phyloP scores from a whole-genome alignment of 805 yeast species.

The Hanseniaspora meyeri region DNA sequence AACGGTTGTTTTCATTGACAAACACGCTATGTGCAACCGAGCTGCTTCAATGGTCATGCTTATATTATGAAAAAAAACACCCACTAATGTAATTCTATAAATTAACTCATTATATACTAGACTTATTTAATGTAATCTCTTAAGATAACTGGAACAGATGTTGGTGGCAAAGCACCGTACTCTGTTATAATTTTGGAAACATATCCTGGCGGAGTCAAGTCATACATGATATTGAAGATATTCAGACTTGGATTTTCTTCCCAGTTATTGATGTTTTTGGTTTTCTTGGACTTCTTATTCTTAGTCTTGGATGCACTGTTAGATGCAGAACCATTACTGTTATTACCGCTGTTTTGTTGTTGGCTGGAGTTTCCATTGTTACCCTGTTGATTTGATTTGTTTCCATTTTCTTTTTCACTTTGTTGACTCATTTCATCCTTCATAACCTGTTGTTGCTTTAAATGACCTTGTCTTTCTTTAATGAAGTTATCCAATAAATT shows the following conservation, averaged over 20 bases:
- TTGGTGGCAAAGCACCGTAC: conserved; percentile 90
- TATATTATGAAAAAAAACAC: no score
- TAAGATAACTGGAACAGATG: conserved; percentile 93
- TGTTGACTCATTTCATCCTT: conserved; percentile 21
- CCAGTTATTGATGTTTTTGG: conserved; percentile 49
- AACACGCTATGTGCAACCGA: background rate
- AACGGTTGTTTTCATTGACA: background rate
- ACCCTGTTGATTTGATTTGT: conserved; percentile 17
- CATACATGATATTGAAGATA: conserved; percentile 78
- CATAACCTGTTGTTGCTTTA: conserved; percentile 19
- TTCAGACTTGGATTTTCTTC: conserved; percentile 49
- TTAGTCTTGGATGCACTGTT: conserved; percentile 18
- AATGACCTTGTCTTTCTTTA: conserved; percentile 25
- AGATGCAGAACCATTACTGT: conserved; percentile 17
- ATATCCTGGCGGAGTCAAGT: conserved; percentile 84
- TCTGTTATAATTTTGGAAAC: conserved; percentile 93
- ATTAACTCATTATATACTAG: background rate
- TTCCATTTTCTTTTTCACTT: conserved; percentile 22
- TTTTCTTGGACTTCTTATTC: conserved; percentile 25
- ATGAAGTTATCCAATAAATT: conserved; percentile 54
- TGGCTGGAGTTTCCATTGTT: background rate
- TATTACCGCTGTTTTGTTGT: conserved; percentile 22
- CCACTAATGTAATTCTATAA: no score
- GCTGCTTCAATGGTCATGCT: background rate
- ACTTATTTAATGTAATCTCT: conserved; percentile 60